phyloP scores from a whole-genome alignment of 495 filamentous ascomycete species.

The Letharia columbiana region DNA sequence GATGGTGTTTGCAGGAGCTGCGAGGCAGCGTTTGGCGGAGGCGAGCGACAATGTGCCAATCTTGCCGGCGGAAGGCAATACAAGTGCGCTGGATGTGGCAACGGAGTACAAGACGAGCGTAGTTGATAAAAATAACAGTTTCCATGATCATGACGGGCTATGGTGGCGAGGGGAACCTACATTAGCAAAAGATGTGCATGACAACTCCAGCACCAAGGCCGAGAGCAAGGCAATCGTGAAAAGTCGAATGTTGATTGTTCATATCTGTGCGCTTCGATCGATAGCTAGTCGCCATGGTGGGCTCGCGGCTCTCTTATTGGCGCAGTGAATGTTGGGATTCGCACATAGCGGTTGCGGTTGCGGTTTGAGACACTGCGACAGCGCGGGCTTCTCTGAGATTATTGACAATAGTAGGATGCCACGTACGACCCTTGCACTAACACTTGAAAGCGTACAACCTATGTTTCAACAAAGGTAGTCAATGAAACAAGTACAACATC shows the following conservation, averaged over 20 bases:
- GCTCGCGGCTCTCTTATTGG: not conserved
- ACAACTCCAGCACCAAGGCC: not conserved
- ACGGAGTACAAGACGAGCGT: not conserved
- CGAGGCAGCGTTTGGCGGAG: not conserved
- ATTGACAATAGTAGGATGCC: not conserved
- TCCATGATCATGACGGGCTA: not conserved
- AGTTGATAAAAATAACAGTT: not conserved
- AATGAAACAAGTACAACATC: no score
- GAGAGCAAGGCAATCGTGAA: not conserved
- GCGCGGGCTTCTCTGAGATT: not conserved
- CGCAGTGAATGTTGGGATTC: not conserved
- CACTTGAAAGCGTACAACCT: not conserved
- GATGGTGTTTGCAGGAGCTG: not conserved
- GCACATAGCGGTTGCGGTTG: not conserved
- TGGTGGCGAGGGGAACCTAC: not conserved
- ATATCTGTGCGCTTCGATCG: not conserved
- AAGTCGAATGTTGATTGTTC: not conserved
- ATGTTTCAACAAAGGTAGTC: no score
- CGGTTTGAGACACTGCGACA: not conserved
- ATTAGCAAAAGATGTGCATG: not conserved
- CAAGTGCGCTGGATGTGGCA: not conserved
- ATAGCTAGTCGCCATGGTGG: not conserved
- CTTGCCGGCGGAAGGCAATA: not conserved
- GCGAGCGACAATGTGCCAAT: not conserved
- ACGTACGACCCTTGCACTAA: not conserved